phyloP scores from a whole-genome alignment of 2,329 filamentous ascomycete genomes.

The Aureobasidium sp. region DNA sequence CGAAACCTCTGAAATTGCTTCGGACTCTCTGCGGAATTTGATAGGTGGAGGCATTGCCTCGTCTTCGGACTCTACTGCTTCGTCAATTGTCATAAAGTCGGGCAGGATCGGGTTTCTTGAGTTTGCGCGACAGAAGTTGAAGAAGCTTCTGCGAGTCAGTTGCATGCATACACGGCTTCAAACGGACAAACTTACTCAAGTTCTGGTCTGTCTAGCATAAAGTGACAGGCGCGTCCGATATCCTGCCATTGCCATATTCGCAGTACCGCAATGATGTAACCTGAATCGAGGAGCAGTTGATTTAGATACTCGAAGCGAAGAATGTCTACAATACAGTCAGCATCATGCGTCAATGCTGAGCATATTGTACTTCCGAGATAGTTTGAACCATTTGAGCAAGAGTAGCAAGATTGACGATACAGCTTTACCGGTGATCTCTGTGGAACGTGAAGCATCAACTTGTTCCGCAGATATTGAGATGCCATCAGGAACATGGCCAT shows the following conservation, averaged over 20 bases:
- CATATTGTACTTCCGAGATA: slow-evolving; percentile 62
- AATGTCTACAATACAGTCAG: slow-evolving; percentile 52
- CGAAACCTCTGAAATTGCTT: slow-evolving; percentile 22
- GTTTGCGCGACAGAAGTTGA: slow-evolving; percentile 73
- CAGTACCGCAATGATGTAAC: slow-evolving; percentile 84
- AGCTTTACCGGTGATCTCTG: slow-evolving; percentile 86
- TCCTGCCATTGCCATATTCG: slow-evolving; percentile 95
- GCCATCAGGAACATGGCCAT: slow-evolving; percentile 22
- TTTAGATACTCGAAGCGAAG: slow-evolving; percentile 94
- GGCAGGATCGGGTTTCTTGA: slow-evolving; percentile 40
- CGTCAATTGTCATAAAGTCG: slow-evolving; percentile 3
- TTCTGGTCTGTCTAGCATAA: slow-evolving; percentile 72
- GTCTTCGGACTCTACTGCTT: slow-evolving; percentile 48
- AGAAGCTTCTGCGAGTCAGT: slow-evolving; percentile 56
- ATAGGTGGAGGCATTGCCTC: slow-evolving; percentile 76
- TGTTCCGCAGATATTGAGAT: slow-evolving; percentile 51
- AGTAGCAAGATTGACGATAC: slow-evolving; percentile 81
- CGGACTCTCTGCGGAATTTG: slow-evolving; percentile 38
- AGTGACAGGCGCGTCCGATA: slow-evolving; percentile 80
- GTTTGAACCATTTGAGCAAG: slow-evolving; percentile 92
- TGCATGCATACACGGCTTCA: slow-evolving; percentile 15
- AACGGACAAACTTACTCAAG: slow-evolving; percentile 53
- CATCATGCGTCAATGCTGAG: neutral
- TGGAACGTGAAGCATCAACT: slow-evolving; percentile 67
- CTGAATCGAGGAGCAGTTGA: slow-evolving; percentile 86